Evolutionary conservation across 192 early-diverging fungal genomes (phyloP), one percentile per base, ranked within the genome.

Genomic region (Coemansia sp.): DNA sequence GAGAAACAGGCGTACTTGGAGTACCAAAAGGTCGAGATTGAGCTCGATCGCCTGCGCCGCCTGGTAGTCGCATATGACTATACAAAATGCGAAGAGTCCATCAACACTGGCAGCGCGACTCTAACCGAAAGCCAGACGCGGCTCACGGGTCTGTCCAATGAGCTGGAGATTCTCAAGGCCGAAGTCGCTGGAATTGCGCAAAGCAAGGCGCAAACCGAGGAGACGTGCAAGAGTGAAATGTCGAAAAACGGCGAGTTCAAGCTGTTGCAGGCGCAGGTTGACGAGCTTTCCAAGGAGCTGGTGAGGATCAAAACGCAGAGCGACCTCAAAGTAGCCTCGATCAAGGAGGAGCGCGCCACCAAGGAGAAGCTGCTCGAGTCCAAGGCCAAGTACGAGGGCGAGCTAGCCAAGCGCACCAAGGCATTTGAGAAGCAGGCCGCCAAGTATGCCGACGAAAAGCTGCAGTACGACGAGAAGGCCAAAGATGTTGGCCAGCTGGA

Each of bases 1-100:
- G 88, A 95, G 62, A 97, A 95, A 66, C 79, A 90, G 55, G 85
- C 85, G 8, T 95, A 91, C 61, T 69, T 98, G 9, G 97, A 99
- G 63, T 98, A 87, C 67, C 92, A 95, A 70, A 94, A 95, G 68
- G 87, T 93, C 14, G 90, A 93, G 61, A 84, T 87, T 8, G 96
- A 99, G 70, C 86, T 94, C 34, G 95, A 94, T 53, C 83, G 88
- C 8, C 59, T 95, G 41, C 84, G 82, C n/a, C 86, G 89, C 26
- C 76, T 95, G 29, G 78, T 93, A 1, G 83, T 93, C 15, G 93
- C 96, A 3, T 87, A 89, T 63, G 94, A 98, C 40, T 95, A 90
- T 64, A 81, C 81, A 26, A 82, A 82, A 37, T 81, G 86, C 62
- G 87, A 91, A 53, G 91, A 93, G 75, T 34, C 70, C 4, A 22